Percentiles rank a stretch among this genome's conserved stretches.
Conservation (phyloP, 2,329 filamentous ascomycete species). For the Aspergillus piperis region DNA sequence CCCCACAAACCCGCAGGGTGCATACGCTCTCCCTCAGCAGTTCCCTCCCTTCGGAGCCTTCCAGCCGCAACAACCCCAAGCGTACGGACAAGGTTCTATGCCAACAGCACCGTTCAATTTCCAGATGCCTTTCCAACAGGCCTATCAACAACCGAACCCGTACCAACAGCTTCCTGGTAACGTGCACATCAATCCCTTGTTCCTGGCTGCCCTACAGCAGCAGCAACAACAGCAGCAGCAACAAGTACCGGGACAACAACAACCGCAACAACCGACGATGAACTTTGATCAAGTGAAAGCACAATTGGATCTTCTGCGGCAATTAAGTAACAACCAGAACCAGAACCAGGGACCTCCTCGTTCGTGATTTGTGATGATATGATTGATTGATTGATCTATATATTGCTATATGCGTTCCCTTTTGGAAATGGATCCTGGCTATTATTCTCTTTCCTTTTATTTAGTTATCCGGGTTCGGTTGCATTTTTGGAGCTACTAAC, state of each 20-base stretch:
- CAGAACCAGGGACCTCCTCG: conserved; percentile 31
- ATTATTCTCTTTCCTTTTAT: background rate
- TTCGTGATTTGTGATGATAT: conserved; percentile 20
- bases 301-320: conserved; percentile 43
- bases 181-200: conserved; percentile 60
- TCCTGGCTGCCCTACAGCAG: conserved; percentile 53
- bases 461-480: conserved; percentile 12
- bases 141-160: conserved; percentile 47
- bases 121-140: conserved; percentile 44
- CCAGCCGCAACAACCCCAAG: conserved; percentile 35
- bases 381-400: background rate
- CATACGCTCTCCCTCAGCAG: conserved; percentile 30
- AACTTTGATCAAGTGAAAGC: conserved; percentile 46
- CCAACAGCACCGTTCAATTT: conserved; percentile 37
- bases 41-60: conserved; percentile 30
- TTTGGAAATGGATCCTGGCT: background rate
- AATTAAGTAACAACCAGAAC: conserved; percentile 37
- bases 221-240: conserved; percentile 42
- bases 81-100: conserved; percentile 27
- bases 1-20: conserved; percentile 22
- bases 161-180: conserved; percentile 43
- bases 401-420: conserved; percentile 1
- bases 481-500: conserved; percentile 22
- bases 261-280: conserved; percentile 31
- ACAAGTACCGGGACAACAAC: conserved; percentile 25